Percentiles rank a stretch among this genome's conserved stretches.
Evolutionary conservation across 1,284 basidiomycete species (phyloP).

Genomic region (Apiotrichum porosum): DNA sequence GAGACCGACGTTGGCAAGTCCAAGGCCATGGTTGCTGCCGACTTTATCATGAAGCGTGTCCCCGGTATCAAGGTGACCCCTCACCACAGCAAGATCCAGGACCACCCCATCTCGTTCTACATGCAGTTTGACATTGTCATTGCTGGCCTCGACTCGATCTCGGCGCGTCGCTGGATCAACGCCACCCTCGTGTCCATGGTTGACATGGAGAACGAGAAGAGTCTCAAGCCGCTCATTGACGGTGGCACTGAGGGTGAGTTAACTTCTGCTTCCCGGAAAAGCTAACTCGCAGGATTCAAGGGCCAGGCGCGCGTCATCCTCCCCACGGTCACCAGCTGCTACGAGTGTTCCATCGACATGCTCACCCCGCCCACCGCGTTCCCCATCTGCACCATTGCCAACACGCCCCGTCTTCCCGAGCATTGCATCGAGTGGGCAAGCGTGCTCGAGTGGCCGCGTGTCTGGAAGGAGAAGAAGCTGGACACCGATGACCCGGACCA

Average conservation of each 20-base stretch:
- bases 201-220: conserved; percentile 83
- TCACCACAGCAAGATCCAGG: conserved; percentile 97
- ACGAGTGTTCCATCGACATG: conserved; percentile 98
- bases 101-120: conserved; percentile 94
- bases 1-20: conserved; percentile 79
- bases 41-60: conserved; percentile 91
- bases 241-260: conserved; percentile 89
- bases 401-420: conserved; percentile 94
- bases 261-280: background rate
- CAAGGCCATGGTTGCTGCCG: conserved; percentile 89
- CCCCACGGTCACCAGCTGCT: conserved; percentile 92
- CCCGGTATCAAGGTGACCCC: conserved; percentile 91
- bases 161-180: conserved; percentile 97
- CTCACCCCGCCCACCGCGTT: conserved; percentile 94
- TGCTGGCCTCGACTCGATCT: conserved; percentile 96
- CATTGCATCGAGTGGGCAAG: conserved; percentile 99
- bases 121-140: conserved; percentile 95
- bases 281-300: conserved; percentile 71
- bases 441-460: conserved; percentile 95
- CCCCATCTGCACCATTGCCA: conserved; percentile 98
- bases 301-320: conserved; percentile 97
- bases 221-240: conserved; percentile 96
- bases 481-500: conserved; percentile 97
- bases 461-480: conserved; percentile 86
- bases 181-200: conserved; percentile 93